These are phyloP conservation scores for Colletotrichum eremochloae DNA, from an alignment of 2,329 filamentous ascomycete genomes.

Conservation along the genomic window DNA sequence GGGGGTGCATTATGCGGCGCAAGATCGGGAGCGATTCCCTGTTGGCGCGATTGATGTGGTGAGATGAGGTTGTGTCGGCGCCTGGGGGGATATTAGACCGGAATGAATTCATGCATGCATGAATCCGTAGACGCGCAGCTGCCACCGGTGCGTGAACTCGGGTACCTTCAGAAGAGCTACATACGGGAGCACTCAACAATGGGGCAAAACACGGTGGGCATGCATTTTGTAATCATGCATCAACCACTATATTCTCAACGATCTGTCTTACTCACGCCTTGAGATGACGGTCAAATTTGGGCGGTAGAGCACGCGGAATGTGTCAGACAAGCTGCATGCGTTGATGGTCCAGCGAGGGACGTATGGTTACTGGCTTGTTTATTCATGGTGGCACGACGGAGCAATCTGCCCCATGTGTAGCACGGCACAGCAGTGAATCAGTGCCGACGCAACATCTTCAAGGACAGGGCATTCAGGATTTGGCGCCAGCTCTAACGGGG, in stretches of 20 bases:
- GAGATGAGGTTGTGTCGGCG: slow-evolving; percentile 8
- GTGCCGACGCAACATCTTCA: background rate
- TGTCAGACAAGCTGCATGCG: slow-evolving; percentile 12
- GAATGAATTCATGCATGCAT: background rate
- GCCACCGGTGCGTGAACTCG: background rate
- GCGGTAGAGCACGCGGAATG: background rate
- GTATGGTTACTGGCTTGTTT: slow-evolving; percentile 3
- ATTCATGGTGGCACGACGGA: background rate
- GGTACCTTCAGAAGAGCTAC: background rate
- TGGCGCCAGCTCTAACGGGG: background rate
- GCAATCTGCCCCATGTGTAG: background rate
- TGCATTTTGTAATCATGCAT: background rate
- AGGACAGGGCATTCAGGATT: background rate
- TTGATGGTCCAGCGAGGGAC: background rate
- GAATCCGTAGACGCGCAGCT: background rate
- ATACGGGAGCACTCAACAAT: background rate
- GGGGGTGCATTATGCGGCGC: no score
- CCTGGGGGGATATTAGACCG: background rate
- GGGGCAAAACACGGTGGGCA: background rate
- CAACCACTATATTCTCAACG: slow-evolving; percentile 1
- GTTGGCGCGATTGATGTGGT: slow-evolving; percentile 5
- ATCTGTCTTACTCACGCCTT: slow-evolving; percentile 16
- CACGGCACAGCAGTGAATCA: background rate
- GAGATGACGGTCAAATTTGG: slow-evolving; percentile 3
- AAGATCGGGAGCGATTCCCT: background rate